These are phyloP conservation scores for Incumbomyces lentus DNA, from an alignment of 2,329 filamentous ascomycete species.

Conservation along the genomic window DNA sequence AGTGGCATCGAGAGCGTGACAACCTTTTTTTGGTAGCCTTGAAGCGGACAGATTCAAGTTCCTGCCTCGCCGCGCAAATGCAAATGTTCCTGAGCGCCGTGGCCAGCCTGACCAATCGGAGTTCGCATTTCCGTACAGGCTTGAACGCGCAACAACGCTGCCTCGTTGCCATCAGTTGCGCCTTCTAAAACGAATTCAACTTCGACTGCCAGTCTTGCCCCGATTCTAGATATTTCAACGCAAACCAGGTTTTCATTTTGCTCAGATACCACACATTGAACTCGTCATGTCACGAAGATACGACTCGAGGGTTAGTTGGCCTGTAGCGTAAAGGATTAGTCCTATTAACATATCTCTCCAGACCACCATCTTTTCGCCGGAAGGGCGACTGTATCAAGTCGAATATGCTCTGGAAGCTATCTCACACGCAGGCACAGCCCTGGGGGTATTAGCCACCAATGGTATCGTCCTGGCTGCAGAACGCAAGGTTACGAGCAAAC, in stretches of 20 bases:
- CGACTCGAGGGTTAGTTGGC: conserved; percentile 73
- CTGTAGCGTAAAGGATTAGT: conserved; percentile 9
- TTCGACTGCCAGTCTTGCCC: no score
- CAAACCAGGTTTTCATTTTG: background rate
- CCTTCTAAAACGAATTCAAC: no score
- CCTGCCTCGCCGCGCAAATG: background rate
- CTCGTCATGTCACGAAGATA: conserved; percentile 88
- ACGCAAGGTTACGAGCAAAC: conserved; percentile 97
- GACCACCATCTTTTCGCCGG: conserved; percentile 99
- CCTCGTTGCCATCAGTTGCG: background rate
- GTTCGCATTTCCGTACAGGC: background rate
- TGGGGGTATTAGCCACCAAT: conserved; percentile 94
- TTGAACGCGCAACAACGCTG: conserved; percentile 4
- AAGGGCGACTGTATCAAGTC: conserved; percentile 96
- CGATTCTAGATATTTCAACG: no score
- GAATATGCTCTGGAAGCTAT: conserved; percentile 99
- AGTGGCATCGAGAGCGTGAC: no score
- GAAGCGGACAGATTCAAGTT: no score
- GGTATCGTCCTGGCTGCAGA: conserved; percentile 96
- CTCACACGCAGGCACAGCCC: conserved; percentile 91
- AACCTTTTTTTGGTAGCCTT: no score
- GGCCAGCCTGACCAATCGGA: conserved; percentile 6
- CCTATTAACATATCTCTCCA: conserved; percentile 29
- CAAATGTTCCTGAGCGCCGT: background rate
- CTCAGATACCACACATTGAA: background rate